Conservation (phyloP, 495 filamentous ascomycete species). For the Penicillium arizonense region DNA sequence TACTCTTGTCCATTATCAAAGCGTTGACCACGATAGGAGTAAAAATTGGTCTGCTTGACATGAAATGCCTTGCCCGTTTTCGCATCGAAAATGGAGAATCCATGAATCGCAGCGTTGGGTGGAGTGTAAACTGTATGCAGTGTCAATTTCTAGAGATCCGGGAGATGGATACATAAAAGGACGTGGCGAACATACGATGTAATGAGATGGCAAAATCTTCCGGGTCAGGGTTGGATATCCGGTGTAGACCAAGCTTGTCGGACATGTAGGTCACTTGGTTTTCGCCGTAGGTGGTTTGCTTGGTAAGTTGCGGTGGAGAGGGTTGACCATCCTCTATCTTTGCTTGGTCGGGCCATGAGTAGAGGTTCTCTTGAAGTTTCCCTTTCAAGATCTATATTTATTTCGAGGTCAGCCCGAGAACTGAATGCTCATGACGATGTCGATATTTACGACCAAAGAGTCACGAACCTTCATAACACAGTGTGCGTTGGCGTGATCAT, state of each 20-base stretch:
- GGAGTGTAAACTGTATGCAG: constrained; percentile 73
- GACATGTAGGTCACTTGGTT: constrained; percentile 82
- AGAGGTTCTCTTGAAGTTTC: constrained; percentile 73
- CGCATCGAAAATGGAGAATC: constrained; percentile 70
- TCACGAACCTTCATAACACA: constrained; percentile 61
- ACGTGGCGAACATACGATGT: constrained; percentile 58
- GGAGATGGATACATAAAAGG: not conserved
- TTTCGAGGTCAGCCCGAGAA: not conserved
- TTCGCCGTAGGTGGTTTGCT: constrained; percentile 48
- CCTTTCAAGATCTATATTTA: constrained; percentile 65
- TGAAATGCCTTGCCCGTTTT: constrained; percentile 71
- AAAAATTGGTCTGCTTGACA: constrained; percentile 63
- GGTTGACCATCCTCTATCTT: constrained; percentile 44
- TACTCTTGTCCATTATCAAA: constrained; percentile 8
- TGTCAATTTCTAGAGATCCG: constrained; percentile 1
- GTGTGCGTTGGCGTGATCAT: constrained; percentile 85
- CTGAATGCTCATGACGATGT: not conserved
- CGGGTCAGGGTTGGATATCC: constrained; percentile 70
- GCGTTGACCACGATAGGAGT: constrained; percentile 41
- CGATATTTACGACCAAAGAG: not conserved
- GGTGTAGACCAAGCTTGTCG: constrained; percentile 80
- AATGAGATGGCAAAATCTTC: constrained; percentile 78
- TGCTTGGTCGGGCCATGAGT: constrained; percentile 64
- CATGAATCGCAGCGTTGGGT: constrained; percentile 75
- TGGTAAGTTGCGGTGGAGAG: constrained; percentile 43